Conservation (phyloP, 1,139 yeast species). For the Lodderomyces parapsilosis region DNA sequence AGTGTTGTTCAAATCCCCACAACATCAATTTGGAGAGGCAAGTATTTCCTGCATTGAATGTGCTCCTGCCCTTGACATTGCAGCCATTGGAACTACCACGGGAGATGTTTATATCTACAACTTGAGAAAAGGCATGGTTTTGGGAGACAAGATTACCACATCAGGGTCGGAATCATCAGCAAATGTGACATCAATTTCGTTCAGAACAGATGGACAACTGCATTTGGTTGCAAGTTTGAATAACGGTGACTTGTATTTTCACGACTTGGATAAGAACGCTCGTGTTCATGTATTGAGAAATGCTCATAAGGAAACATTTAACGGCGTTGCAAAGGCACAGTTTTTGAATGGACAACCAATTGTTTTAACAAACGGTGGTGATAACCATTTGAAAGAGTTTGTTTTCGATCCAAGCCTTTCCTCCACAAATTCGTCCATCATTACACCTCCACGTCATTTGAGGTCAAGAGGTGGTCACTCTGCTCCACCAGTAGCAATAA, state of each 20-base stretch:
- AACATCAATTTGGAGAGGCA: conserved; percentile 20
- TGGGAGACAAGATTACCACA: conserved; percentile 55
- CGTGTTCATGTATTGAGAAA: conserved; percentile 74
- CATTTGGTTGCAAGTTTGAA: conserved; percentile 80
- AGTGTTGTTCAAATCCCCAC: conserved; percentile 57
- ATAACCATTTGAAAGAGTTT: conserved; percentile 82
- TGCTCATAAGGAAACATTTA: conserved; percentile 71
- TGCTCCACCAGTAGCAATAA: conserved; percentile 78
- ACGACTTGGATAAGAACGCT: conserved; percentile 70
- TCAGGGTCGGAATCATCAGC: conserved; percentile 50
- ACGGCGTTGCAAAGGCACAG: conserved; percentile 76
- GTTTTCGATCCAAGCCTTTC: conserved; percentile 91
- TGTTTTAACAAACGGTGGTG: conserved; percentile 88
- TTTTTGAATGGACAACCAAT: conserved; percentile 93
- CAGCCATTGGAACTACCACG: conserved; percentile 72
- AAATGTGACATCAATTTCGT: conserved; percentile 70
- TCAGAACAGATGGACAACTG: conserved; percentile 88
- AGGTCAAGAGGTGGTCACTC: conserved; percentile 97
- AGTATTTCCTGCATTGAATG: conserved; percentile 63
- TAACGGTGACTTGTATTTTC: conserved; percentile 82
- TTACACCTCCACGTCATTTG: conserved; percentile 87
- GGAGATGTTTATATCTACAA: conserved; percentile 72
- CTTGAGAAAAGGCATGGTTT: conserved; percentile 59
- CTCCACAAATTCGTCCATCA: conserved; percentile 59
- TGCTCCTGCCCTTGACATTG: conserved; percentile 83